Evolutionary conservation across 306 rosid genomes (phyloP), one percentile per base, ranked within the genome.

Genomic region (Quercus parvula): DNA sequence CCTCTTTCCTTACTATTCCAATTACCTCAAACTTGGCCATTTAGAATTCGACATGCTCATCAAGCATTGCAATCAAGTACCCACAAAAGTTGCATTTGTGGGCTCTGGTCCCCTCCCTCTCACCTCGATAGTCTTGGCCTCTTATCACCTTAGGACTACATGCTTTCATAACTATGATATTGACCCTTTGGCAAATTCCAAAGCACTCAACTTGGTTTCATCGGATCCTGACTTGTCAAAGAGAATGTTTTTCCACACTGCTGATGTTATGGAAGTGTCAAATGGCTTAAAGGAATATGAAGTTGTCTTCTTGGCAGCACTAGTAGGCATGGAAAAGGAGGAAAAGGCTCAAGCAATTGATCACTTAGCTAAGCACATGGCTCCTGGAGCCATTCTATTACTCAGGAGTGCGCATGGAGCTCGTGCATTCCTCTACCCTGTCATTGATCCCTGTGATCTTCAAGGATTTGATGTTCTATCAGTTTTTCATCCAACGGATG

Each of bases 91-190:
- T 6, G 98, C 97, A 77, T 94, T 92, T 33, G 81, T 94, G 9
- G 98, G 98, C 31, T 94, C 98, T 0, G 98, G 98, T 25, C 94
- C 98, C 0, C 98, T 92, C 25, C 97, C 98, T 7, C 87, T 94
- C 0, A 92, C 97, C 31, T 94, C 98, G 2, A 86, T 94, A 56
- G 92, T 92, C 0, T 56, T 94, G 68, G 98, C 97, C 49, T 84
- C 89, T 0, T 83, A 86, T 5, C 92, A 94, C 88, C 85, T 94
- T 24, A 78, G 84, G 6, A 41, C 81, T n/a, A 82, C 97, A 22
- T 33, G 70, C 72, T 90, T 94, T 25, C 91, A 94, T 83, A 94
- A 94, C 81, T 94, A 85, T 18, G 97, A 94, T 77, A 57, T 92
- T 20, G 93, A 94, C 75, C 69, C 89, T 2, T 17, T 22, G 1